Evolutionary conservation across 495 filamentous ascomycete genomes (phyloP).

Genomic region (Chaetomium tenue): DNA sequence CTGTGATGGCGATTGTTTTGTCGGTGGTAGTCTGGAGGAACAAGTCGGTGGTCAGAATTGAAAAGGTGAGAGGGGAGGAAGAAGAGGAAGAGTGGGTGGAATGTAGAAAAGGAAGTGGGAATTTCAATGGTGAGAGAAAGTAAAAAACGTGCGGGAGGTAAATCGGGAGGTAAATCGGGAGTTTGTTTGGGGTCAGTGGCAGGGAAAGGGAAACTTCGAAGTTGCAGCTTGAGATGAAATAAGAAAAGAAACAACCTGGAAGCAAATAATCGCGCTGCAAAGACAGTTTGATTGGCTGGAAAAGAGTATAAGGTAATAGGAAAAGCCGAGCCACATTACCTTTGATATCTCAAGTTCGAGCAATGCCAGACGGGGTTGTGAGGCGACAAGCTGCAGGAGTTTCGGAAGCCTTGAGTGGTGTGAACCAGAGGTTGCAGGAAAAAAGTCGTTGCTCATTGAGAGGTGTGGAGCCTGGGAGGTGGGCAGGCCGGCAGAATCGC

Average conservation of each 20-base stretch:
- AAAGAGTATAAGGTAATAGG: background rate
- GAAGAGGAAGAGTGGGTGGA: background rate
- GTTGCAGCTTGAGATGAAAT: background rate
- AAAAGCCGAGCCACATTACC: background rate
- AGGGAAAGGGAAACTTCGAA: background rate
- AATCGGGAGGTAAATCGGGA: background rate
- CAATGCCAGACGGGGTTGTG: background rate
- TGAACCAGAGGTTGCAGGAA: background rate
- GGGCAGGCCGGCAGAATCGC: slow-evolving; percentile 18
- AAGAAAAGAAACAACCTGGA: slow-evolving; percentile 1
- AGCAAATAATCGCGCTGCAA: background rate
- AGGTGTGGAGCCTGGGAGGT: background rate
- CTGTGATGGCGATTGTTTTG: slow-evolving; percentile 15
- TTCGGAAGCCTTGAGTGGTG: background rate
- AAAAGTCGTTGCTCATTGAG: slow-evolving; percentile 12
- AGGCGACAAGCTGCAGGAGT: slow-evolving; percentile 4
- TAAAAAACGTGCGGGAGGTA: background rate
- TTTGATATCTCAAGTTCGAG: slow-evolving; percentile 8
- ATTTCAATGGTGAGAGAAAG: background rate
- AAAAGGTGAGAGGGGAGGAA: background rate
- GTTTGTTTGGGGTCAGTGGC: background rate
- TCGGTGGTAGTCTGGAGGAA: background rate
- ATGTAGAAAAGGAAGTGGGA: background rate
- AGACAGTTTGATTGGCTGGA: background rate
- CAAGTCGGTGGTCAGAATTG: slow-evolving; percentile 2